Percentiles rank a stretch among this genome's conserved stretches.
Evolutionary conservation across 441 rosid species (phyloP).

Genomic region (Theobroma grandiflorum): DNA sequence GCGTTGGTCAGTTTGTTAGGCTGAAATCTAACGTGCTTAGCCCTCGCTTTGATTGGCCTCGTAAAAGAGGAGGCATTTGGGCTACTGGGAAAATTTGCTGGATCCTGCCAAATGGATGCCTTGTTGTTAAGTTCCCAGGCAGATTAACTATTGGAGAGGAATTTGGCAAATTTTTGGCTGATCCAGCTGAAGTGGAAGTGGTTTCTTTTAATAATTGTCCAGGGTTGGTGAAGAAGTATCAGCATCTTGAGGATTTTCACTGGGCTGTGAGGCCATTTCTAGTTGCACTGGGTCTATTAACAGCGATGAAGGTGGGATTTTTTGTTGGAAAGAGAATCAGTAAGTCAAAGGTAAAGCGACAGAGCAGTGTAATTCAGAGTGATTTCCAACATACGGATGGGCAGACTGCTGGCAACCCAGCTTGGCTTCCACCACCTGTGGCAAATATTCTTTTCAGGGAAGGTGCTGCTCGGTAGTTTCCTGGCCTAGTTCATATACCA

Average conservation of each 20-base stretch:
- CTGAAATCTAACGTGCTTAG: slow-evolving; percentile 60
- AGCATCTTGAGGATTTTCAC: slow-evolving; percentile 90
- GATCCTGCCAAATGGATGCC: slow-evolving; percentile 85
- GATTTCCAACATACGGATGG: slow-evolving; percentile 49
- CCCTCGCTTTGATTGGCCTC: slow-evolving; percentile 90
- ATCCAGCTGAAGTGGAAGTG: slow-evolving; percentile 87
- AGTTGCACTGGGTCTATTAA: slow-evolving; percentile 69
- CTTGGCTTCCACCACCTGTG: slow-evolving; percentile 68
- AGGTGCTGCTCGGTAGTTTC: slow-evolving; percentile 42
- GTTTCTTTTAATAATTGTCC: slow-evolving; percentile 67
- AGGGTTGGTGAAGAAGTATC: slow-evolving; percentile 70
- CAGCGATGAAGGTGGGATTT: slow-evolving; percentile 71
- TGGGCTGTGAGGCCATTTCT: slow-evolving; percentile 93
- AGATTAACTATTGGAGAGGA: slow-evolving; percentile 62
- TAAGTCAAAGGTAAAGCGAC: slow-evolving; percentile 50
- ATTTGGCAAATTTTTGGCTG: slow-evolving; percentile 61
- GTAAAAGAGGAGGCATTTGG: slow-evolving; percentile 61
- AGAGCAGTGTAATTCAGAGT: slow-evolving; percentile 33
- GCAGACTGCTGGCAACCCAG: slow-evolving; percentile 43
- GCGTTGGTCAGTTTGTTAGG: slow-evolving; percentile 78
- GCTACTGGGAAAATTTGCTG: slow-evolving; percentile 78
- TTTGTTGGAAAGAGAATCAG: slow-evolving; percentile 59
- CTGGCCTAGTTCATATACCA: neutral
- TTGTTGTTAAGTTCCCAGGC: slow-evolving; percentile 82
- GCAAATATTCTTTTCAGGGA: slow-evolving; percentile 57